Conservation (phyloP, 441 rosid species). For the Pelargonium fulgidum region DNA sequence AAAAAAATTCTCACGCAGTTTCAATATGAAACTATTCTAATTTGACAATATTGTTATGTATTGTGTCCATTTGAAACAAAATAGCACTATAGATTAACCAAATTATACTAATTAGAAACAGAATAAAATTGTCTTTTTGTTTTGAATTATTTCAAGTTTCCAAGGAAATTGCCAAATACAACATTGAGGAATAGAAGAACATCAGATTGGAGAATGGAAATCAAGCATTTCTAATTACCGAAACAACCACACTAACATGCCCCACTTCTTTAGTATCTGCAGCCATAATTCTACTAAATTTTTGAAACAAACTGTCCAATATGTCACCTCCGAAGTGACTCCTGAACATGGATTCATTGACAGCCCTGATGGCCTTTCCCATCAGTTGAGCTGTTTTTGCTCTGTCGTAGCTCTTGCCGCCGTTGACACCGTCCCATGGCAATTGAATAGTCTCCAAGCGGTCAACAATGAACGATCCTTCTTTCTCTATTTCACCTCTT, state of each 20-base stretch:
- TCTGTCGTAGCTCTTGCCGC: constrained; percentile 23
- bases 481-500: constrained; percentile 27
- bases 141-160: too few relatives aligned
- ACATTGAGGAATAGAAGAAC: too few relatives aligned
- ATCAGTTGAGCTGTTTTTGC: constrained; percentile 24
- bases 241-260: constrained; percentile 27
- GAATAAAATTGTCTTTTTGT: too few relatives aligned
- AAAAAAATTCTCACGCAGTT: too few relatives aligned
- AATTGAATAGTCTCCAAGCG: constrained; percentile 16
- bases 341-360: constrained; percentile 31
- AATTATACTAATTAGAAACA: too few relatives aligned
- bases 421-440: constrained; percentile 32
- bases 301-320: constrained; percentile 31
- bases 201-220: background rate
- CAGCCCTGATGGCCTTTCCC: constrained; percentile 31
- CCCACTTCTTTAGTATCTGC: constrained; percentile 32
- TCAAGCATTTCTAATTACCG: constrained; percentile 26
- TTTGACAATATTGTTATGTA: too few relatives aligned
- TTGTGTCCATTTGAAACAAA: too few relatives aligned
- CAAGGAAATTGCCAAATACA: too few relatives aligned
- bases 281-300: constrained; percentile 25
- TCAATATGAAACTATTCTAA: too few relatives aligned
- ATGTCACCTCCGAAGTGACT: constrained; percentile 32
- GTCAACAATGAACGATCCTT: constrained; percentile 32
- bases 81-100: too few relatives aligned